Evolutionary conservation across 2,329 filamentous ascomycete genomes (phyloP), one percentile per base, ranked within the genome.

Genomic region (Ophiostoma tasmaniense): DNA sequence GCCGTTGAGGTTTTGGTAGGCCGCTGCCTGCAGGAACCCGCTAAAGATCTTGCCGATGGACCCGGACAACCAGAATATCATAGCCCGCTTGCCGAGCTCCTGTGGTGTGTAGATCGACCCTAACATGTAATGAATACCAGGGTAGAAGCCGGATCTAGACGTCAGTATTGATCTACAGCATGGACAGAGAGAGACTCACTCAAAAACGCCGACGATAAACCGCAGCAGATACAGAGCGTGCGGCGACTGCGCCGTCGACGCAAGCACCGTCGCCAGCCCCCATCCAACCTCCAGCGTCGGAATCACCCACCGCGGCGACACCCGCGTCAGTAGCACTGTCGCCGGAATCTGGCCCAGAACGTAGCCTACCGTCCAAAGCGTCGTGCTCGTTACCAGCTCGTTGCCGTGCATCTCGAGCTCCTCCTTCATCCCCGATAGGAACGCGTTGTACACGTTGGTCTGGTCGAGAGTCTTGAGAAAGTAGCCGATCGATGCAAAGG

Each of bases 361-460:
- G 72, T 89, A 89, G 10, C 87, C 87, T 0, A 85, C 80, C 0
- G 84, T 87, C 80, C 86, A 89, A 35, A 80, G 82, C 0, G 84
- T 82, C 66, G 75, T 76, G 70, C 80, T 75, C 69, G 85, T 83
- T 67, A 87, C 86, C 25, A 70, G 42, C 52, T 87, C 77, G 71
- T 87, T 87, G 0, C 80, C 79, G 62, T 83, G 80, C 20, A 87
- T 75, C 1, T 77, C 73, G 0, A 87, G 76, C 68, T 86, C 84
- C 72, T 86, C 82, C 73, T 85, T 81, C 82, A 79, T 78, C 2
- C 78, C 78, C 0, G 73, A 79, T 0, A 80, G 78, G 61, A 76
- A 81, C 3, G 80, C 80, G 73, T 81, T 81, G 66, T 74, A 75
- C 22, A 64, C 64, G 5, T 67, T 37, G 22, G 30, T 30, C 20